Evolutionary conservation across 768 basidiomycete genomes (phyloP), one percentile per base, ranked within the genome.

Genomic region (Leccinum barrowsii): DNA sequence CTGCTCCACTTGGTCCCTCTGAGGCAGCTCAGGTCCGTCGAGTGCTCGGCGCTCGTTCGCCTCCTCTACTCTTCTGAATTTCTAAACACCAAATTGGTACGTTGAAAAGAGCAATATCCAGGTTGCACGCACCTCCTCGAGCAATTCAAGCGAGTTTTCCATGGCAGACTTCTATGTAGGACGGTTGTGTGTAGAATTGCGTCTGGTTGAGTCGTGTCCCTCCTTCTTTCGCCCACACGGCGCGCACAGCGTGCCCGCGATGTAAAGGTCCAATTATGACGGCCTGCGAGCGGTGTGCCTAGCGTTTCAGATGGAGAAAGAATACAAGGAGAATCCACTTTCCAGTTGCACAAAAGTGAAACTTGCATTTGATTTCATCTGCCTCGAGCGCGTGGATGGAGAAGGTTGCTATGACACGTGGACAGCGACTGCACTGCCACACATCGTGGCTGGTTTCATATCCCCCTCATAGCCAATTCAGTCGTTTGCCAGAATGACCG

Each of bases 31-130:
- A 13, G 59, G 59, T 47, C 75, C 75, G 55, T 74, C 73, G 54
- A 73, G 68, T 12, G 80, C 83, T 34, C 80, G 77, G 35, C 76
- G 74, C 63, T 82, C 82, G 66, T 76, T 84, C 63, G 82, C 82
- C 58, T 81, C 75, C 63, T 86, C 85, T 21, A 86, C 78, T 60
- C 75, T 76, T 60, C 75, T 78, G 69, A 86, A 86, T 58, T 81
- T 83, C 85, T 86, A 60, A 35, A 56, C 10, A 2, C 42, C 24
- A 8, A 7, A 34, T 55, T 21, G 30, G 46, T 26, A 55, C 8
- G 37, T 48, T 40, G 53, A 34, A 34, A 30, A 15, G 21, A 15
- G 35, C 6, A 11, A 11, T 6, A 35, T 44, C 42, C 37, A 12
- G 22, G 35, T 32, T 22, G 24, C 15, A 58, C 70, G 3, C 15